phyloP scores from a whole-genome alignment of 805 yeast genomes.

The Myxozyma mucilagina region DNA sequence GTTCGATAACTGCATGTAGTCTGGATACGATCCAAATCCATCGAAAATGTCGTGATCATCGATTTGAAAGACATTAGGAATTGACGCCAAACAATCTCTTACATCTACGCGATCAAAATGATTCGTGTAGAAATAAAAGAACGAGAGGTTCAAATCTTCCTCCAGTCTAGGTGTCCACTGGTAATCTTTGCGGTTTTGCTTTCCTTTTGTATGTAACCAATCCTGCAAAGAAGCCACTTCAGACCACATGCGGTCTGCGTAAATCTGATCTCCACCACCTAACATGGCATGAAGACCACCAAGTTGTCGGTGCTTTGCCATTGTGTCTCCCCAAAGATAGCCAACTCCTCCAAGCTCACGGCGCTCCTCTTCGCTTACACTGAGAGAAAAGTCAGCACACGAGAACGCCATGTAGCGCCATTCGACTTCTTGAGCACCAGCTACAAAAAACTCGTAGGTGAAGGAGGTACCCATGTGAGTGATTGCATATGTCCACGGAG shows the following conservation, averaged over 20 bases:
- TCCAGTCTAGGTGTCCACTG: slow-evolving; percentile 51
- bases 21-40: slow-evolving; percentile 88
- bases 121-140: slow-evolving; percentile 67
- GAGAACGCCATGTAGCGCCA: slow-evolving; percentile 33
- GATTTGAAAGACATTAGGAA: slow-evolving; percentile 81
- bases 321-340: slow-evolving; percentile 83
- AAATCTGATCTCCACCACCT: slow-evolving; percentile 97
- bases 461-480: slow-evolving; percentile 21
- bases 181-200: slow-evolving; percentile 48
- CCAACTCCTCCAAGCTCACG: slow-evolving; percentile 57
- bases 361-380: slow-evolving; percentile 28
- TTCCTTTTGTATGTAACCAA: slow-evolving; percentile 63
- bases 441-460: slow-evolving; percentile 29
- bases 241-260: slow-evolving; percentile 76
- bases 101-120: slow-evolving; percentile 88
- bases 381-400: slow-evolving; percentile 31
- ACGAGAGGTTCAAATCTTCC: slow-evolving; percentile 62
- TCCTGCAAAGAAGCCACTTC: slow-evolving; percentile 49
- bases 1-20: slow-evolving; percentile 68
- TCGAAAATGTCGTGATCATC: slow-evolving; percentile 98
- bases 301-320: slow-evolving; percentile 59
- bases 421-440: slow-evolving; percentile 20
- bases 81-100: slow-evolving; percentile 75
- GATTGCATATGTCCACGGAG: slow-evolving; percentile 29
- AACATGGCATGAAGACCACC: slow-evolving; percentile 86